Evolutionary conservation across 306 rosid species (phyloP), one percentile per base, ranked within the genome.

Genomic region (Cicer arietinum): DNA sequence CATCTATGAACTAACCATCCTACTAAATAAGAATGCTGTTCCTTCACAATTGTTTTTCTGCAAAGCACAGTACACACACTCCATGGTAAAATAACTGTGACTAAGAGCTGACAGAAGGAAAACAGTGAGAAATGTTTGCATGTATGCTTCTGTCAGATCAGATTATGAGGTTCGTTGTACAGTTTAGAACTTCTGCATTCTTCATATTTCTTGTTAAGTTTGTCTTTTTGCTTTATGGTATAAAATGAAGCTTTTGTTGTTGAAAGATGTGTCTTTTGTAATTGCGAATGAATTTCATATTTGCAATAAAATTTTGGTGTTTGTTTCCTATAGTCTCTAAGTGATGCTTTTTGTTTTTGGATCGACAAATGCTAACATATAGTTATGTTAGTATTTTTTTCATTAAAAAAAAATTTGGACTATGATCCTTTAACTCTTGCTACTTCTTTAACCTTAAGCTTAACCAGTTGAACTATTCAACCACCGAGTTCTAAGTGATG

Each of bases 11-110:
- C 54, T 60, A 64, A 22, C 79, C 59, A 46, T 67, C 61, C 76
- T 25, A 30, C 80, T 61, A 72, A 69, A 53, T 46, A 63, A 43
- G 56, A 78, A 47, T 69, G 65, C 67, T 66, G 43, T 60, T 44
- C 73, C 77, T 65, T 78, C 74, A 67, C 52, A 64, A 16, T 5
- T 76, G 74, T 68, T 71, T 83, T 79, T 74, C 86, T 14, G 20
- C 84, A 51, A 67, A 77, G 16, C 75, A 79, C 59, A 65, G 5
- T 69, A 17, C 66, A 62, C 16, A 62, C 20, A 30, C 37, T 30
- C n/a, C 45, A 77, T 54, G 60, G 44, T 35, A 54, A 76, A 52
- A 22, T n/a, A 68, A 62, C 50, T 11, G 42, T 80, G 78, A 43
- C 53, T 35, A 10, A 39, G 43, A 73, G 51, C 47, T 56, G 53